A percentile compares a stretch with the other conserved stretches of the same genome.
phyloP scores from a whole-genome alignment of 2,329 filamentous ascomycete species.

The Beauveria brongniartii region DNA sequence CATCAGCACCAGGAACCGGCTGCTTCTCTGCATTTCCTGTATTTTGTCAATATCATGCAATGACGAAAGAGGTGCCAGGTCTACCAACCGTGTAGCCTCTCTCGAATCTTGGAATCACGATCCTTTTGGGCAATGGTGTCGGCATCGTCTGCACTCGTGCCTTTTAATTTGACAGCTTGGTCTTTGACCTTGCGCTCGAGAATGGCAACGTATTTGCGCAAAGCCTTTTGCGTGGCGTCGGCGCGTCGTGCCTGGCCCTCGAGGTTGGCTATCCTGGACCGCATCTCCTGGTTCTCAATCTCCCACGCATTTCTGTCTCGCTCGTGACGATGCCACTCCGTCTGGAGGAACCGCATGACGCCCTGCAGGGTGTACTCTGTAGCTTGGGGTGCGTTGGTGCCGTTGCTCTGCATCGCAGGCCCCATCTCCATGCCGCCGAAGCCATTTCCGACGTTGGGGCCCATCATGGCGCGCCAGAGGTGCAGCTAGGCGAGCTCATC shows the following conservation, averaged over 20 bases:
- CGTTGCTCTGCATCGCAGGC: slow-evolving; percentile 37
- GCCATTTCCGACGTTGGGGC: slow-evolving; percentile 37
- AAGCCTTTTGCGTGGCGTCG: slow-evolving; percentile 78
- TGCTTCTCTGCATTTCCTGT: slow-evolving; percentile 36
- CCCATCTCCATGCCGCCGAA: slow-evolving; percentile 38
- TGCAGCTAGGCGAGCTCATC: slow-evolving; percentile 29
- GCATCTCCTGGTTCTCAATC: slow-evolving; percentile 98
- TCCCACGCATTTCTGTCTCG: slow-evolving; percentile 98
- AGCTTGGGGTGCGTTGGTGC: slow-evolving; percentile 45
- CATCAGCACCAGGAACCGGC: slow-evolving; percentile 35
- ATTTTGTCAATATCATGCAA: slow-evolving; percentile 1
- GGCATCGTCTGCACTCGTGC: slow-evolving; percentile 29
- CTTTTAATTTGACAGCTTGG: slow-evolving; percentile 64
- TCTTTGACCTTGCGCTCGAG: slow-evolving; percentile 82
- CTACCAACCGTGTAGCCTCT: slow-evolving; percentile 45
- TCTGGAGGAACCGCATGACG: slow-evolving; percentile 98
- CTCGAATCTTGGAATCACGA: slow-evolving; percentile 44
- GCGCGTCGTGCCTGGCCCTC: slow-evolving; percentile 84
- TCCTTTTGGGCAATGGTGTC: slow-evolving; percentile 40
- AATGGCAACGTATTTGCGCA: slow-evolving; percentile 85
- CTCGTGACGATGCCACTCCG: slow-evolving; percentile 98
- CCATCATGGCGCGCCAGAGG: slow-evolving; percentile 30
- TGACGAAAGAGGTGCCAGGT: slow-evolving; percentile 10
- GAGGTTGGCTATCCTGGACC: slow-evolving; percentile 87
- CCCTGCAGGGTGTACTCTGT: slow-evolving; percentile 60